These are phyloP conservation scores for Oryza officinalis DNA, from an alignment of 176 grass and related monocot species.

Conservation along the genomic window DNA sequence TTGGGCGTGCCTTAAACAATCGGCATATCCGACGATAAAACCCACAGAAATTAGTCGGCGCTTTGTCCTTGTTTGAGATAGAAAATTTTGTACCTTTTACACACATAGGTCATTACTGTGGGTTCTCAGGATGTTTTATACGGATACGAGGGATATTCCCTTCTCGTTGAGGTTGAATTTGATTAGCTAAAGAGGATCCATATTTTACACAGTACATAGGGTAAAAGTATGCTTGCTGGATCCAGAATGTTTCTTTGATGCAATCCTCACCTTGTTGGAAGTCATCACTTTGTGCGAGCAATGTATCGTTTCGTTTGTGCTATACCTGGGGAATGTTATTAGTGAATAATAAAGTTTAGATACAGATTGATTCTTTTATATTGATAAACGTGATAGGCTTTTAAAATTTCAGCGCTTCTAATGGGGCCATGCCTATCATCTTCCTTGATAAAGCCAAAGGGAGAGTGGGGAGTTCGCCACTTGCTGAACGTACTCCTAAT, in stretches of 20 bases:
- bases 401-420: no score
- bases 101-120: slow-evolving; percentile 19
- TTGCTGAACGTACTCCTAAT: no score
- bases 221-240: slow-evolving; percentile 8
- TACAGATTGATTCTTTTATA: not conserved
- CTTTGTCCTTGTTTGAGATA: slow-evolving; percentile 12
- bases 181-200: not conserved
- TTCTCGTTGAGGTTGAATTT: slow-evolving; percentile 7
- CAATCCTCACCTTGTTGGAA: slow-evolving; percentile 21
- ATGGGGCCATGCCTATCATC: no score
- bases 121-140: slow-evolving; percentile 24
- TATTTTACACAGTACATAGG: slow-evolving; percentile 47
- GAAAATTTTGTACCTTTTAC: slow-evolving; percentile 51
- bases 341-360: not conserved
- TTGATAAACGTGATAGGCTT: no score
- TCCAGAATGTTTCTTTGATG: slow-evolving; percentile 22
- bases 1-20: slow-evolving; percentile 11
- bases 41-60: slow-evolving; percentile 21
- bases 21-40: slow-evolving; percentile 15
- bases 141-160: not conserved
- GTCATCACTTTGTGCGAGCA: not conserved
- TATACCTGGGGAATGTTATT: not conserved
- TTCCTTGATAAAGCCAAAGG: no score
- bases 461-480: no score
- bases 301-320: slow-evolving; percentile 26